A percentile compares a stretch with the other conserved stretches of the same genome.
Conservation (phyloP, 345 rosid genomes). For the Eucalyptus sideroxylon region DNA sequence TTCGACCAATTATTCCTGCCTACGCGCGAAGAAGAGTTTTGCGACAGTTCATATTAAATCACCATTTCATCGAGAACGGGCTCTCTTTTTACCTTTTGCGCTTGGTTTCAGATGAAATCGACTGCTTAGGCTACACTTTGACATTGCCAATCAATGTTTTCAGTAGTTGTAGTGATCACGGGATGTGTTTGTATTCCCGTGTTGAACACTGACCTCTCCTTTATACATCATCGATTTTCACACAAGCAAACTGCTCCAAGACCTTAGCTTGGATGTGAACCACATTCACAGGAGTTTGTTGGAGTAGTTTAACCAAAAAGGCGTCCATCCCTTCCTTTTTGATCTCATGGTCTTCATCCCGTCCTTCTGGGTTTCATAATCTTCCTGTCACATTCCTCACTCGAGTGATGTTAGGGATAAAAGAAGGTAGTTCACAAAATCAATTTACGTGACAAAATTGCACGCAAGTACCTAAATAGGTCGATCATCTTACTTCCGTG, state of each 20-base stretch:
- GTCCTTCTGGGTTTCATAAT: background rate
- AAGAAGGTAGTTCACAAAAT: background rate
- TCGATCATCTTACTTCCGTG: background rate
- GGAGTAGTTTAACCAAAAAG: background rate
- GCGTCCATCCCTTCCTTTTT: background rate
- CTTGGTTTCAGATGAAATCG: background rate
- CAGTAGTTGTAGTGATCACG: background rate
- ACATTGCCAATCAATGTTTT: background rate
- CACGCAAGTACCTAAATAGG: background rate
- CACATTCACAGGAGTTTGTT: background rate
- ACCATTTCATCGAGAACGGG: background rate
- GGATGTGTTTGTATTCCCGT: background rate
- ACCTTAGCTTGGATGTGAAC: background rate
- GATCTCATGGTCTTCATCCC: background rate
- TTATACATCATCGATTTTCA: background rate
- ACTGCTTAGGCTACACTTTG: background rate
- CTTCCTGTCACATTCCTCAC: background rate
- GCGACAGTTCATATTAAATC: background rate
- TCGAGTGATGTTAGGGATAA: background rate
- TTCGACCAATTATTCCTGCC: background rate
- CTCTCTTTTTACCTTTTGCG: background rate
- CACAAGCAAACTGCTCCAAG: background rate
- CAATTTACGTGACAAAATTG: background rate
- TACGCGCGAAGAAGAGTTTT: background rate
- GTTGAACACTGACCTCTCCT: background rate